Evolutionary conservation across 2,329 filamentous ascomycete genomes (phyloP).

Genomic region (Pestalotiopsis sp.): DNA sequence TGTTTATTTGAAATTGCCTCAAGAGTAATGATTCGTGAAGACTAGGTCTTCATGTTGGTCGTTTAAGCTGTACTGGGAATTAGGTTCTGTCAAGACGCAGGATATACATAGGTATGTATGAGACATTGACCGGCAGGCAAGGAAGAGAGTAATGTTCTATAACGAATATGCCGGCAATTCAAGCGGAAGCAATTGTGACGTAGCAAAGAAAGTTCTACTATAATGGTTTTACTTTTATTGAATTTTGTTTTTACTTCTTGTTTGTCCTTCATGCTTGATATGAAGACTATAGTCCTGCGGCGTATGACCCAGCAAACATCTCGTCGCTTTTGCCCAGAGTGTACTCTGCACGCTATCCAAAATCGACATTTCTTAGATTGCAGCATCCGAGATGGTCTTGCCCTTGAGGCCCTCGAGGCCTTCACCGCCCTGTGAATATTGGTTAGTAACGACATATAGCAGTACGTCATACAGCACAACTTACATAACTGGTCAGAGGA

Average conservation of each 20-base stretch:
- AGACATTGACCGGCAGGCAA: not conserved
- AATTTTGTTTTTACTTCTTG: not conserved
- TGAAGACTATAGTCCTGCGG: not conserved
- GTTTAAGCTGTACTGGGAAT: not conserved
- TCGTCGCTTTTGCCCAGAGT: not conserved
- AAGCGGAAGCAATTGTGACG: not conserved
- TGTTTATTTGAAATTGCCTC: too few relatives aligned
- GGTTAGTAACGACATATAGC: slow-evolving; percentile 18
- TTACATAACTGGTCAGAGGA: slow-evolving; percentile 92
- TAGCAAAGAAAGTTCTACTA: not conserved
- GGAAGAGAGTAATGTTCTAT: too few relatives aligned
- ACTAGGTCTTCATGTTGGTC: not conserved
- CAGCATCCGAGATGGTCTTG: slow-evolving; percentile 32
- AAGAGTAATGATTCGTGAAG: not conserved
- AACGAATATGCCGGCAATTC: too few relatives aligned
- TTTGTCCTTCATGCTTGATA: not conserved
- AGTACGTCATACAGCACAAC: slow-evolving; percentile 31
- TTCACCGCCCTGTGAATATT: slow-evolving; percentile 55
- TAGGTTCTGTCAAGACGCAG: not conserved
- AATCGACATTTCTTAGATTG: slow-evolving; percentile 19
- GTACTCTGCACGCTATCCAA: not conserved
- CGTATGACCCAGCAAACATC: not conserved
- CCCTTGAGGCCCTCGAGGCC: slow-evolving; percentile 59
- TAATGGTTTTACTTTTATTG: not conserved
- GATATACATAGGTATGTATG: not conserved